Evolutionary conservation across 2,329 filamentous ascomycete species (phyloP).

Genomic region (Colletotrichum sp.): DNA sequence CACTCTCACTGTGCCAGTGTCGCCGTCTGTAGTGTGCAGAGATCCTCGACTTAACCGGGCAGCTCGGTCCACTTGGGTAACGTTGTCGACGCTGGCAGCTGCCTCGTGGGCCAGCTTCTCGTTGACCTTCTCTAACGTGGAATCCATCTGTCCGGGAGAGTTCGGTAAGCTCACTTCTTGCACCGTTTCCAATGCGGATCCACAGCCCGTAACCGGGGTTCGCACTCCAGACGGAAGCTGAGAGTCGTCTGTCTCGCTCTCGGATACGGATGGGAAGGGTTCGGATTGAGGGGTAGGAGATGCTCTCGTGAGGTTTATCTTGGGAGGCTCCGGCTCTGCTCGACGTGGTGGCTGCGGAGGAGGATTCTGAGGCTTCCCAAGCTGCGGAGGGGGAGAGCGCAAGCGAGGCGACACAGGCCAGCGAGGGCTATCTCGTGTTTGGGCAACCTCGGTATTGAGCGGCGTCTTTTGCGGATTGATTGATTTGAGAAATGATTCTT

Average conservation of each 20-base stretch:
- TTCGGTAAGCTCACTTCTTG: constrained; percentile 85
- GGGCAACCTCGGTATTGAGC: constrained; percentile 44
- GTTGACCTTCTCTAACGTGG: constrained; percentile 55
- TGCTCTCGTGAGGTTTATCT: constrained; percentile 58
- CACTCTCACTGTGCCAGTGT: constrained; percentile 61
- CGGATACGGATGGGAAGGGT: constrained; percentile 41
- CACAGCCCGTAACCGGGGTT: constrained; percentile 62
- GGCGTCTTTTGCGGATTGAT: constrained; percentile 69
- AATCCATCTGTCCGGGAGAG: constrained; percentile 62
- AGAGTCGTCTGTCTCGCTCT: constrained; percentile 59
- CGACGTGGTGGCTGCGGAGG: constrained; percentile 46
- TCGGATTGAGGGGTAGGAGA: constrained; percentile 51
- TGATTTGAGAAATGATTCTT: constrained; percentile 67
- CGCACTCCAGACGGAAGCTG: constrained; percentile 58
- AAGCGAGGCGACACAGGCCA: constrained; percentile 82
- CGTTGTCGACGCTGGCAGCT: constrained; percentile 46
- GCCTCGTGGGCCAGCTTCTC: constrained; percentile 52
- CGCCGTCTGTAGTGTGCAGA: constrained; percentile 61
- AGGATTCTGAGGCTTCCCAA: constrained; percentile 48
- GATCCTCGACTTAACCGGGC: constrained; percentile 50
- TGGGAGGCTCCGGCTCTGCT: constrained; percentile 55
- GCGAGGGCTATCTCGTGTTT: constrained; percentile 62
- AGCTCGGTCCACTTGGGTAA: constrained; percentile 42
- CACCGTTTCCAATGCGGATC: constrained; percentile 82
- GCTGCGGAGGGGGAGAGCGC: constrained; percentile 74